Percentiles rank a stretch among this genome's conserved stretches.
Evolutionary conservation across 2,329 filamentous ascomycete genomes (phyloP).

Genomic region (Raffaelea deltoideospora): DNA sequence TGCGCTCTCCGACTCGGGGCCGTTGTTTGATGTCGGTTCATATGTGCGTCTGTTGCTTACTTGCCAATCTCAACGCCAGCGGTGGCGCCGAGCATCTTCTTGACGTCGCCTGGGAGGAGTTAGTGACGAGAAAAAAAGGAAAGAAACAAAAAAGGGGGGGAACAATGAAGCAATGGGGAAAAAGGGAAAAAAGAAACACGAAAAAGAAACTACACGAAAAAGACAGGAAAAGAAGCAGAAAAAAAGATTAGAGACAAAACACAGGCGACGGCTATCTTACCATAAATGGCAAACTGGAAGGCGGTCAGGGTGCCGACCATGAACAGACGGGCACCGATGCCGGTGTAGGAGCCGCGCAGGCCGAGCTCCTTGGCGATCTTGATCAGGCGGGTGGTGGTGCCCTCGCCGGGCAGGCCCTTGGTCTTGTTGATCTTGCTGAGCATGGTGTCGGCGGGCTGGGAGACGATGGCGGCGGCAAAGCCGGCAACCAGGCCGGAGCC

Average conservation of each 20-base stretch:
- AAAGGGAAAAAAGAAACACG: neutral
- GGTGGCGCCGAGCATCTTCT: conserved; percentile 53
- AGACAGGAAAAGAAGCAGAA: neutral
- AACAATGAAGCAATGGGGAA: neutral
- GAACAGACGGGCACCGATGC: conserved; percentile 50
- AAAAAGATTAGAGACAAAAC: too few relatives aligned
- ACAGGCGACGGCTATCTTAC: too few relatives aligned
- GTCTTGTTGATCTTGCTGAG: conserved; percentile 85
- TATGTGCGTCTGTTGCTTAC: conserved; percentile 14
- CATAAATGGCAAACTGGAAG: conserved; percentile 77
- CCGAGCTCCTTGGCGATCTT: conserved; percentile 73
- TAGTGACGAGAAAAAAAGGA: conserved; percentile 10
- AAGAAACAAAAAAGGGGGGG: neutral
- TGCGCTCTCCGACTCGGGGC: too few relatives aligned
- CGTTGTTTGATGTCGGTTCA: neutral
- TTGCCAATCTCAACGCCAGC: conserved; percentile 61
- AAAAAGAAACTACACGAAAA: too few relatives aligned
- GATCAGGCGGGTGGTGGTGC: conserved; percentile 58
- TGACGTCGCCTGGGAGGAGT: conserved; percentile 31
- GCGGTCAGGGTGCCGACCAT: conserved; percentile 50
- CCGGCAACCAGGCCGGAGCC: conserved; percentile 32
- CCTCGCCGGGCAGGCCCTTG: conserved; percentile 63
- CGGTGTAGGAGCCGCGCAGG: conserved; percentile 54
- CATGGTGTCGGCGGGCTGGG: conserved; percentile 77
- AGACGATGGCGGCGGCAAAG: conserved; percentile 68